A percentile compares a stretch with the other conserved stretches of the same genome.
Conservation (phyloP, 305 asterid species). For the Vinca major region DNA sequence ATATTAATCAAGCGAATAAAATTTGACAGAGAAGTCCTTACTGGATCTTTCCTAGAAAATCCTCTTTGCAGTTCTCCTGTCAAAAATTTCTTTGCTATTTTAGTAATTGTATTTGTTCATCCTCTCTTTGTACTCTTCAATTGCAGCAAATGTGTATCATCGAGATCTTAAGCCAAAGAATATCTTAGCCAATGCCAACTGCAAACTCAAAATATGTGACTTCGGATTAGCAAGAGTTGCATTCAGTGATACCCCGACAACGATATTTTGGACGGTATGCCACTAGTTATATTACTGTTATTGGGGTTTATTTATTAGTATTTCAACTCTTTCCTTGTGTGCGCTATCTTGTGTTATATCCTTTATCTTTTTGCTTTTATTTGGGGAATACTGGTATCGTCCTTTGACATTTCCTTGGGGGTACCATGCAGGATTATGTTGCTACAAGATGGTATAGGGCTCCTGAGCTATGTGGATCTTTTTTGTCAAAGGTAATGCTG, state of each 20-base stretch:
- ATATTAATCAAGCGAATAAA: not conserved
- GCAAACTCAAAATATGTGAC: constrained; percentile 94
- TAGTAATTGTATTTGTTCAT: not conserved
- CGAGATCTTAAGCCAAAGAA: constrained; percentile 96
- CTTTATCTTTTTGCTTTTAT: not conserved
- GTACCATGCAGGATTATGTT: constrained; percentile 44
- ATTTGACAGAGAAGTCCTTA: not conserved
- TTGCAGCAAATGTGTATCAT: constrained; percentile 91
- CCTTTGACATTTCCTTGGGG: constrained; percentile 4
- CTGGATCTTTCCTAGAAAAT: not conserved
- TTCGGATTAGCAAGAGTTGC: constrained; percentile 96
- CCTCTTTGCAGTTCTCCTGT: not conserved
- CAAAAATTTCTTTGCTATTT: no score
- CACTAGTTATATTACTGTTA: not conserved
- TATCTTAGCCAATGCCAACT: constrained; percentile 95
- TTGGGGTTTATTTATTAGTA: not conserved
- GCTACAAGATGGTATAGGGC: constrained; percentile 97
- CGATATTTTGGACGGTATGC: constrained; percentile 90
- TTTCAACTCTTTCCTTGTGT: not conserved
- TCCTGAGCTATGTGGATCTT: constrained; percentile 90
- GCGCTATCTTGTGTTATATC: not conserved
- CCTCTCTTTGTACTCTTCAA: constrained; percentile 11
- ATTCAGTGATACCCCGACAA: constrained; percentile 78
- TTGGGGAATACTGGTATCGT: not conserved
- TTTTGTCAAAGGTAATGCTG: constrained; percentile 65